A percentile compares a stretch with the other conserved stretches of the same genome.
These are phyloP conservation scores for Ambrosia artemisiifolia DNA, from an alignment of 129 eudicot genomes.

Conservation along the genomic window DNA sequence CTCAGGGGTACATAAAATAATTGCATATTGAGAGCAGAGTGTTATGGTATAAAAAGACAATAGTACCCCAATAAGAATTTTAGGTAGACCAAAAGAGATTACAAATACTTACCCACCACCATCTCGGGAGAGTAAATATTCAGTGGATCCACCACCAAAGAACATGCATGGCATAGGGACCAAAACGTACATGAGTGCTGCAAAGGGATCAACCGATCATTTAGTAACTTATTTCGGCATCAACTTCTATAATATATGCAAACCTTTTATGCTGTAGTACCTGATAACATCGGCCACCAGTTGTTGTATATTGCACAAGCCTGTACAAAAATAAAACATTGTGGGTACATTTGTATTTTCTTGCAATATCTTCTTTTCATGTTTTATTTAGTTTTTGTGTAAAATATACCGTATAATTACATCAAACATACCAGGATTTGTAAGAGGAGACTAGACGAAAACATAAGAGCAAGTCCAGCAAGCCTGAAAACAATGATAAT, in stretches of 20 bases:
- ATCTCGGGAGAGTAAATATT: slow-evolving; percentile 78
- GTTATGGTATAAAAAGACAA: not conserved
- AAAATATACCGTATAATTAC: not conserved
- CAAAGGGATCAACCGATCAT: slow-evolving; percentile 15
- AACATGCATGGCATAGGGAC: slow-evolving; percentile 98
- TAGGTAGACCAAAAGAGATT: not conserved
- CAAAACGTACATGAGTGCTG: slow-evolving; percentile 95
- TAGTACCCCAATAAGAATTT: not conserved
- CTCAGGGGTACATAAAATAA: slow-evolving; percentile 1
- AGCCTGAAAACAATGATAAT: slow-evolving; percentile 48
- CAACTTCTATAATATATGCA: slow-evolving; percentile 1
- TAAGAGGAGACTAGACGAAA: slow-evolving; percentile 80
- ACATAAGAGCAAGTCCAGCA: slow-evolving; percentile 97
- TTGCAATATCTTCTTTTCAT: not conserved
- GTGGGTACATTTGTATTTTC: slow-evolving; percentile 5
- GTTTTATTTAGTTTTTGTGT: not conserved
- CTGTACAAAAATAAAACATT: slow-evolving; percentile 41
- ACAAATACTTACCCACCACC: slow-evolving; percentile 86
- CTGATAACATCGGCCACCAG: slow-evolving; percentile 99
- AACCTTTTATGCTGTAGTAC: slow-evolving; percentile 28
- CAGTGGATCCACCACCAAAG: slow-evolving; percentile 99
- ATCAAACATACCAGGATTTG: slow-evolving; percentile 68
- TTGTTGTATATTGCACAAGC: slow-evolving; percentile 87
- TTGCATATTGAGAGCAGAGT: not conserved
- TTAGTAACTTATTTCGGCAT: slow-evolving; percentile 6